phyloP scores from a whole-genome alignment of 2,329 filamentous ascomycete species.

The Phaeophleospora eucalypticola region DNA sequence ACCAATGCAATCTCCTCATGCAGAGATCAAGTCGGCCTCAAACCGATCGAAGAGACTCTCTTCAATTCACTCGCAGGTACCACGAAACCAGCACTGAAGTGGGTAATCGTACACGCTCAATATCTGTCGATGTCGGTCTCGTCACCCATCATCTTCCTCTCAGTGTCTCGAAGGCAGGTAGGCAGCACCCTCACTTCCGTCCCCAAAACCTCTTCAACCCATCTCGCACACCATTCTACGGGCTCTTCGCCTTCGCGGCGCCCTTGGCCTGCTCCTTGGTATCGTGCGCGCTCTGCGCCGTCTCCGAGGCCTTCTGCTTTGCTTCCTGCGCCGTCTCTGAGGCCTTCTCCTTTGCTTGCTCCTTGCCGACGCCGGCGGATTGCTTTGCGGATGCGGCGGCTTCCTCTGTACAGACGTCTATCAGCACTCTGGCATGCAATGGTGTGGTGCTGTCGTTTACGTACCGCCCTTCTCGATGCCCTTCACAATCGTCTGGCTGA shows the following conservation, averaged over 20 bases:
- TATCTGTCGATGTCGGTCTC: too few species aligned
- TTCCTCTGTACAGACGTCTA: constrained; percentile 42
- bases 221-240: too few species aligned
- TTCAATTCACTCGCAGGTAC: too few species aligned
- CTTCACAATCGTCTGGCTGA: constrained; percentile 55
- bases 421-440: constrained; percentile 4
- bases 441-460: constrained; percentile 30
- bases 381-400: constrained; percentile 45
- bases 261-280: constrained; percentile 19
- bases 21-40: too few species aligned
- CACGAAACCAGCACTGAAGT: too few species aligned
- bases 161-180: too few species aligned
- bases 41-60: too few species aligned
- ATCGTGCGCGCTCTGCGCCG: constrained; percentile 41
- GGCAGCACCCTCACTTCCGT: too few species aligned
- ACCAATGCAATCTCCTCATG: too few species aligned
- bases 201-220: too few species aligned
- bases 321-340: constrained; percentile 43
- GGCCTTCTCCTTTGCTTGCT: constrained; percentile 39
- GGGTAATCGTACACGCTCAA: too few species aligned
- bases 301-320: constrained; percentile 36
- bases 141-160: too few species aligned
- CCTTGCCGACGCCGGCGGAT: constrained; percentile 31
- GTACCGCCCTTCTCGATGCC: constrained; percentile 61
- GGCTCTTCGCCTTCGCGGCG: constrained; percentile 15